Percentiles rank a stretch among this genome's conserved stretches.
phyloP scores from a whole-genome alignment of 1,139 yeast species.

The Pichia sp. region DNA sequence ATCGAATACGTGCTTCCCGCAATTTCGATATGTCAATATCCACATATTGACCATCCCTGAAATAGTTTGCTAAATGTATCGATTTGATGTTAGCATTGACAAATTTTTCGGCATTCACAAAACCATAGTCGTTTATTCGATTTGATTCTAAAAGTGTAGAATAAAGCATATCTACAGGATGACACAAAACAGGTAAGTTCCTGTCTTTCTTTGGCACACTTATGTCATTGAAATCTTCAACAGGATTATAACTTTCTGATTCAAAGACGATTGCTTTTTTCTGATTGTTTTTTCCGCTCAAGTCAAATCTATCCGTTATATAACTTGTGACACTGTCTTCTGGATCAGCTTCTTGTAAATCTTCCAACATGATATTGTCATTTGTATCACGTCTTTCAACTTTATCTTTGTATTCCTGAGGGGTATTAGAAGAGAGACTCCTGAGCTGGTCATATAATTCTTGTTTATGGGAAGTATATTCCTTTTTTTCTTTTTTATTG shows the following conservation, averaged over 20 bases:
- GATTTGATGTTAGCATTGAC: conserved; percentile 11
- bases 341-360: too few species aligned
- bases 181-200: conserved; percentile 13
- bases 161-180: conserved; percentile 18
- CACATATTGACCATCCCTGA: conserved; percentile 16
- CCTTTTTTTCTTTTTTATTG: neutral
- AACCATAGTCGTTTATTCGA: conserved; percentile 12
- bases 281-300: neutral
- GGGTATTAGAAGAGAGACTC: neutral
- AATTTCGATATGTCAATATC: conserved; percentile 3
- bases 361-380: neutral
- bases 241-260: neutral
- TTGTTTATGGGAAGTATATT: neutral
- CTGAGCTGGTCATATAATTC: neutral
- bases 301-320: too few species aligned
- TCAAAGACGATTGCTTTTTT: neutral
- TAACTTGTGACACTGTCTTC: too few species aligned
- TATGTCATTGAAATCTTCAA: neutral
- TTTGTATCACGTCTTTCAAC: neutral
- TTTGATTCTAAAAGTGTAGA: conserved; percentile 14
- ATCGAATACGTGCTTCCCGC: conserved; percentile 1
- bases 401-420: neutral
- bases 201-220: neutral
- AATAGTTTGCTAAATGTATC: conserved; percentile 18
- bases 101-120: conserved; percentile 14